Evolutionary conservation across 1,139 yeast genomes (phyloP).

Genomic region (Suhomyces anneliseae): DNA sequence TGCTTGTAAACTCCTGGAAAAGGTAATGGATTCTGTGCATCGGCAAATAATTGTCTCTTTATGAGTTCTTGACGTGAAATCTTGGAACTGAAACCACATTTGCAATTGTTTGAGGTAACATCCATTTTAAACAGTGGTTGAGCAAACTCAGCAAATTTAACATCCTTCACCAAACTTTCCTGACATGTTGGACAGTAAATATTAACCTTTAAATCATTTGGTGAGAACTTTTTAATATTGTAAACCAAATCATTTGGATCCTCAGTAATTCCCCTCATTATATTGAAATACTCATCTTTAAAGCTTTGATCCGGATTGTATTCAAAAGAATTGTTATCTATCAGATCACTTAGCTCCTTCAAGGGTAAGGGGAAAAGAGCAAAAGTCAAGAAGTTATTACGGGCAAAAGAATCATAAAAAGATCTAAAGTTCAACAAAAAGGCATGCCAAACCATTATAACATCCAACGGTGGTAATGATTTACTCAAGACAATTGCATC

Average conservation of each 20-base stretch:
- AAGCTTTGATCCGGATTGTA: conserved; percentile 17
- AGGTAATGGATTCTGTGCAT: conserved; percentile 9
- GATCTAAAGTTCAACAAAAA: conserved; percentile 29
- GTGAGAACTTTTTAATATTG: conserved; percentile 1
- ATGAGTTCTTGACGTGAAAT: conserved; percentile 21
- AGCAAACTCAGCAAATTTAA: conserved; percentile 23
- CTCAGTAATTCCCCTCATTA: conserved; percentile 4
- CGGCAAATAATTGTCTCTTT: conserved; percentile 24
- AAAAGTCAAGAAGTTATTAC: conserved; percentile 24
- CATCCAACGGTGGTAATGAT: conserved; percentile 35
- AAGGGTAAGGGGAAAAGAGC: conserved; percentile 30
- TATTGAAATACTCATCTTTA: conserved; percentile 6
- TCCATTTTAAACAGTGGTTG: conserved; percentile 17
- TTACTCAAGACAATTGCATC: not conserved
- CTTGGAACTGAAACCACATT: conserved; percentile 3
- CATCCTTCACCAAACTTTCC: conserved; percentile 3
- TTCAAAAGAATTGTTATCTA: conserved; percentile 21
- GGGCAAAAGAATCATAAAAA: conserved; percentile 28
- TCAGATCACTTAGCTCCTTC: conserved; percentile 19
- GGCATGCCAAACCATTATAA: conserved; percentile 44
- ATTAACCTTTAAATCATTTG: conserved; percentile 8
- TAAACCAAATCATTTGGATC: conserved; percentile 5
- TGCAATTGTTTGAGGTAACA: conserved; percentile 4
- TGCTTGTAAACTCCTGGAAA: conserved; percentile 17
- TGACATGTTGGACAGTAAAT: conserved; percentile 24